phyloP scores from a whole-genome alignment of 2,329 filamentous ascomycete genomes.

The Phialemoniopsis sp. region DNA sequence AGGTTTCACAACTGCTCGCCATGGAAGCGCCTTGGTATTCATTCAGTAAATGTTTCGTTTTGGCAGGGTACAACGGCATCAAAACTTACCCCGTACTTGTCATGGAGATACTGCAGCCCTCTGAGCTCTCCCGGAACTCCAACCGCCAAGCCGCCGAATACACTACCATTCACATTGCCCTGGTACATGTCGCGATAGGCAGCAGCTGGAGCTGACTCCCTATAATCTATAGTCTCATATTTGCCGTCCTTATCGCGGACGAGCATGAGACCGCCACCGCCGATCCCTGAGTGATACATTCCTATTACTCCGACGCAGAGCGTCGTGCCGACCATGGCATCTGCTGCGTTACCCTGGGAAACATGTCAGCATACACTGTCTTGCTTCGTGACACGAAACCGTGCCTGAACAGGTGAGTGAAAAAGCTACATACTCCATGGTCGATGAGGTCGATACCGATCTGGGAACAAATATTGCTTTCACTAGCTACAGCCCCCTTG shows the following conservation, averaged over 20 bases:
- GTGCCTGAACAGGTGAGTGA: background rate
- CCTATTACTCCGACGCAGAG: constrained; percentile 72
- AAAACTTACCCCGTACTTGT: constrained; percentile 56
- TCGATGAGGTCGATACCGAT: constrained; percentile 62
- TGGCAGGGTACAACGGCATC: background rate
- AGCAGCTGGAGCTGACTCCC: constrained; percentile 80
- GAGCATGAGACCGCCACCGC: constrained; percentile 87
- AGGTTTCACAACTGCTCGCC: constrained; percentile 68
- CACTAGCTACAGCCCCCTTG: constrained; percentile 65
- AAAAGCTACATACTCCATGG: constrained; percentile 34
- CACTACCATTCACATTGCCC: constrained; percentile 61
- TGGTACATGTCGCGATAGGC: constrained; percentile 83
- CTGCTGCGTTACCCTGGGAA: constrained; percentile 67
- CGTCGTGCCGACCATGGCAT: constrained; percentile 69
- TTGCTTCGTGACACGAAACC: background rate
- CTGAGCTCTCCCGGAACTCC: constrained; percentile 72
- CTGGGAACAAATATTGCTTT: constrained; percentile 63
- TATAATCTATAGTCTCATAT: constrained; percentile 86
- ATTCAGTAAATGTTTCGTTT: background rate
- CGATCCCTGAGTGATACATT: constrained; percentile 80
- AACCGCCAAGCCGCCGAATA: constrained; percentile 68
- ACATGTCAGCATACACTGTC: background rate
- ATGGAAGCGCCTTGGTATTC: constrained; percentile 48
- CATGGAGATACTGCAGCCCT: constrained; percentile 75
- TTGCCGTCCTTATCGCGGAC: constrained; percentile 68